Conservation (phyloP, 345 rosid species). For the Bruguiera gymnorhiza region DNA sequence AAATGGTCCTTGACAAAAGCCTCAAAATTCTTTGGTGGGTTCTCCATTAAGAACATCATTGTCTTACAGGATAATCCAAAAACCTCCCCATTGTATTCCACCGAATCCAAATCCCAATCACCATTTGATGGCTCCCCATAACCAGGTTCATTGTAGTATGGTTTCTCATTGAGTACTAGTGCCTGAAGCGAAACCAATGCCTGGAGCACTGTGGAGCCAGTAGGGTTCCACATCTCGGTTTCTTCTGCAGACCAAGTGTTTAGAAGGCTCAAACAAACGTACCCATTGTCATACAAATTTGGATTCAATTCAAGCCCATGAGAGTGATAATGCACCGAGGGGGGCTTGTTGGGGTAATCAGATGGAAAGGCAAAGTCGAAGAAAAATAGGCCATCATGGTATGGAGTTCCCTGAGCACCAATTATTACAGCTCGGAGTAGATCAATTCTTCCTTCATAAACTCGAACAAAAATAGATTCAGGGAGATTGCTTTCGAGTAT, state of each 20-base stretch:
- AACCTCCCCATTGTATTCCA: slow-evolving; percentile 10
- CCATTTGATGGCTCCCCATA: too few species aligned
- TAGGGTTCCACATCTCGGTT: slow-evolving; percentile 2
- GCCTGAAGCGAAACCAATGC: slow-evolving; percentile 20
- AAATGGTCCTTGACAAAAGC: slow-evolving; percentile 3
- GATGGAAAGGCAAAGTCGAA: not conserved
- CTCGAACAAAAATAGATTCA: not conserved
- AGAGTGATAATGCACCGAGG: not conserved
- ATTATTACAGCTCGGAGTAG: not conserved
- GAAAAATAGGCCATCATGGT: too few species aligned
- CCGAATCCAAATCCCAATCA: too few species aligned
- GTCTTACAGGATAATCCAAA: slow-evolving; percentile 14
- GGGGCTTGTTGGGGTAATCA: slow-evolving; percentile 13
- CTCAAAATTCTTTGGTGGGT: slow-evolving; percentile 18
- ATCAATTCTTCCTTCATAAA: not conserved
- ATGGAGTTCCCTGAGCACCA: too few species aligned
- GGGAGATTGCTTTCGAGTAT: not conserved
- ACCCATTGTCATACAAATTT: slow-evolving; percentile 15
- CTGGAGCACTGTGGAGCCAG: slow-evolving; percentile 10
- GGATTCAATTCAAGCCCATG: slow-evolving; percentile 19
- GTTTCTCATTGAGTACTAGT: slow-evolving; percentile 2
- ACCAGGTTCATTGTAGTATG: too few species aligned
- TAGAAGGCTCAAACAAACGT: slow-evolving; percentile 21
- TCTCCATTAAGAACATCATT: slow-evolving; percentile 5
- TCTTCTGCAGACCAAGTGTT: slow-evolving; percentile 13